Conservation (phyloP, 306 rosid genomes). For the Quercus wislizeni region DNA sequence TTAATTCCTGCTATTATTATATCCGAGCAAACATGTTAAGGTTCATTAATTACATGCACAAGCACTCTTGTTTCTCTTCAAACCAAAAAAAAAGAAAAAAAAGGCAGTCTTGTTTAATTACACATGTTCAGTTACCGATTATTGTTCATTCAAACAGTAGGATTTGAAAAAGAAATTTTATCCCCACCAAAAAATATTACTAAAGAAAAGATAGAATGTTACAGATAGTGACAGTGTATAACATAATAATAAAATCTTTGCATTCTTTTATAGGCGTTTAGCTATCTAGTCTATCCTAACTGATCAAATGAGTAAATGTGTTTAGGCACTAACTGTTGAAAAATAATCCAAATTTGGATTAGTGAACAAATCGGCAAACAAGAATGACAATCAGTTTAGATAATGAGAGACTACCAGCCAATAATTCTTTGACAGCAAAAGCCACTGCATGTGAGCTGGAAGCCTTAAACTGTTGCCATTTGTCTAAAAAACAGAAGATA, state of each 20-base stretch:
- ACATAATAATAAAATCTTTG: too few relatives aligned
- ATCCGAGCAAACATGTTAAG: too few relatives aligned
- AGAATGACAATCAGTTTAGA: background rate
- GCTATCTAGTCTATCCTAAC: slow-evolving; percentile 1
- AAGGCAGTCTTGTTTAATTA: too few relatives aligned
- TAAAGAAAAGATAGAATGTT: background rate
- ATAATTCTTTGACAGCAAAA: slow-evolving; percentile 13
- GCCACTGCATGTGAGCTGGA: background rate
- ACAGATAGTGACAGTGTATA: background rate
- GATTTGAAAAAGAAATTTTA: background rate
- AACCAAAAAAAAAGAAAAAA: too few relatives aligned
- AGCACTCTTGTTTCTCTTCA: too few relatives aligned
- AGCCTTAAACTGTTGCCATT: background rate
- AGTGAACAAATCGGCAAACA: slow-evolving; percentile 31
- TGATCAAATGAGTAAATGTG: background rate
- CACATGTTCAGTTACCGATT: too few relatives aligned
- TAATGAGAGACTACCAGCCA: slow-evolving; percentile 32
- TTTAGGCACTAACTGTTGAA: slow-evolving; percentile 19
- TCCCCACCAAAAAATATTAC: too few relatives aligned
- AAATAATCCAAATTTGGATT: slow-evolving; percentile 28
- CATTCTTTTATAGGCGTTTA: too few relatives aligned
- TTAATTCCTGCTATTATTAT: too few relatives aligned
- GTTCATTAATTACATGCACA: background rate
- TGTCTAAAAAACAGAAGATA: background rate
- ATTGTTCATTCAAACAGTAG: background rate